Evolutionary conservation across 1,139 yeast species (phyloP), one percentile per base, ranked within the genome.

Genomic region (Meyerozyma carpophila): DNA sequence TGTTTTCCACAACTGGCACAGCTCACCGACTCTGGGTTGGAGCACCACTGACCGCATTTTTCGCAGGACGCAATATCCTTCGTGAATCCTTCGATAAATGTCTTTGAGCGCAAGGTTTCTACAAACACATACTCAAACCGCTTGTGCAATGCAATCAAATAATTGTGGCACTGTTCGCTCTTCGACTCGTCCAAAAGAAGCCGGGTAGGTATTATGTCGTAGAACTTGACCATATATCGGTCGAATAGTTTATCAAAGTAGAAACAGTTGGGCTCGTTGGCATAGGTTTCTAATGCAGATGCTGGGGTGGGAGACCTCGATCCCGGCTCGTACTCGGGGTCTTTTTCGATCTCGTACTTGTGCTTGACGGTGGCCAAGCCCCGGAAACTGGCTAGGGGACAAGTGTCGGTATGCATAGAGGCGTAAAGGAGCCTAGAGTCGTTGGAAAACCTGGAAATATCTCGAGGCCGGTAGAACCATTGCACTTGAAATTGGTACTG

Each of bases 381-480:
- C 46, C 98, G 68, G 53, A 79, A 84, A 44, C 93, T 81, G 25
- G 71, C 67, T 5, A 91, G 62, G 0, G 96, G 96, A 52, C 97
- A 88, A 8, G 80, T 66, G 59, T 89, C 97, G 24, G 89, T 77
- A 57, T 91, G 95, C 83, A 90, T 80, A 0, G 97, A 86, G 1
- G 95, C 93, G 58, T 73, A 89, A 5, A 93, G 66, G 42, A 86
- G 64, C 45, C 98, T 71, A 3, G 96, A 77, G 59, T 90, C 96
- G 5, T 71, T 62, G 1, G 85, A 71, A 32, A 77, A 73, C 48
- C 82, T 77, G 43, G 84, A 81, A 39, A 91, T 84, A 59, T 90
- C 98, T 48, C 94, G 68, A 0, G 96, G 95, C 41, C 98, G 72
- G 58, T 90, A 89, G 59, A 84, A 84, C 98, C 98, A 91, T 65